phyloP scores from a whole-genome alignment of 768 basidiomycete species.

The Boletus rufocinnamomeus region DNA sequence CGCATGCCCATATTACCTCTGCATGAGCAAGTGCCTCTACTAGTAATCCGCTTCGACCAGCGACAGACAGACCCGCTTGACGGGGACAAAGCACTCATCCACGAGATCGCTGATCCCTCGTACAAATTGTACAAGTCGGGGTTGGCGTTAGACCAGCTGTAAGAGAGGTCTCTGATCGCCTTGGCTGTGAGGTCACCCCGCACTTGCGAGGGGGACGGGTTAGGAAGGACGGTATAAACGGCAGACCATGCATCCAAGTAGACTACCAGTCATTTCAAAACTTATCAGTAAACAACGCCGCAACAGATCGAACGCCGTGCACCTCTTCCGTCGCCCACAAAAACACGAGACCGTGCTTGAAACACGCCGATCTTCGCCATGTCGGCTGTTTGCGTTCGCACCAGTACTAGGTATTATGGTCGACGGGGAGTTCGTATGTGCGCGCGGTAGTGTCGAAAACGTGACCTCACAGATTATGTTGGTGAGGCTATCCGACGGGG shows the following conservation, averaged over 20 bases:
- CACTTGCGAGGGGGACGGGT: not conserved
- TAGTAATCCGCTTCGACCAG: constrained; percentile 7
- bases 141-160: constrained; percentile 56
- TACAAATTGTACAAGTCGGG: constrained; percentile 54
- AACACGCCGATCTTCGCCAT: constrained; percentile 54
- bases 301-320: not conserved
- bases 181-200: constrained; percentile 14
- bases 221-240: constrained; percentile 35
- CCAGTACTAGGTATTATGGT: constrained; percentile 39
- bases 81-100: constrained; percentile 39
- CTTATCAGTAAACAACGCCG: not conserved
- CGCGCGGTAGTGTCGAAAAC: constrained; percentile 56
- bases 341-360: constrained; percentile 69
- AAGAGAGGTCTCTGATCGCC: constrained; percentile 52
- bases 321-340: constrained; percentile 84
- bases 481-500: constrained; percentile 52
- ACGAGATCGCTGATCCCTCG: constrained; percentile 49
- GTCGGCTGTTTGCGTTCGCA: constrained; percentile 62
- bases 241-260: constrained; percentile 70
- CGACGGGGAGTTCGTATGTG: constrained; percentile 47
- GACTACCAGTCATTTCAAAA: constrained; percentile 37
- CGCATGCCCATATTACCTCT: constrained; percentile 56
- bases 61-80: constrained; percentile 30
- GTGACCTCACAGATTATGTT: constrained; percentile 59
- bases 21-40: constrained; percentile 35